A percentile compares a stretch with the other conserved stretches of the same genome.
Evolutionary conservation across 2,329 filamentous ascomycete species (phyloP).

Genomic region (Verruconis gallopava): DNA sequence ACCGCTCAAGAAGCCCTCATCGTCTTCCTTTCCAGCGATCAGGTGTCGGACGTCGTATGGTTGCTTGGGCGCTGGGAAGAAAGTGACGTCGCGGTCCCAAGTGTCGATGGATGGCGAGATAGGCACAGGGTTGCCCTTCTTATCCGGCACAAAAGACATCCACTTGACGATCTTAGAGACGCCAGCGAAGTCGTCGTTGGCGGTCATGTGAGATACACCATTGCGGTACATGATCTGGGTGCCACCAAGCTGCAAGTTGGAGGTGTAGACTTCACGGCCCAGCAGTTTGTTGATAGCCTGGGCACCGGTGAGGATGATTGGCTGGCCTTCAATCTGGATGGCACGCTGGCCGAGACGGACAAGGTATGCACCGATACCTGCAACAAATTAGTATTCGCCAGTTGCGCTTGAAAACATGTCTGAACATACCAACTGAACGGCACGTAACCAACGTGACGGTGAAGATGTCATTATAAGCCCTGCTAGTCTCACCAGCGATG

Average conservation of each 20-base stretch:
- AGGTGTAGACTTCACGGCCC: conserved; percentile 96
- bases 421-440: conserved; percentile 68
- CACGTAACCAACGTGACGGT: conserved; percentile 96
- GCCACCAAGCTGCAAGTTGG: conserved; percentile 95
- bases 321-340: conserved; percentile 96
- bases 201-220: conserved; percentile 98
- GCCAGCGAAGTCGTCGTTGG: conserved; percentile 93
- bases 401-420: no score
- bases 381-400: conserved; percentile 28
- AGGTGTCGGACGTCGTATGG: conserved; percentile 89
- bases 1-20: conserved; percentile 75
- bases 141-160: conserved; percentile 94
- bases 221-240: conserved; percentile 99
- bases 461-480: conserved; percentile 97
- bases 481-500: conserved; percentile 92
- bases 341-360: conserved; percentile 96
- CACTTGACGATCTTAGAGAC: conserved; percentile 96
- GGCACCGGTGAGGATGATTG: conserved; percentile 95
- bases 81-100: conserved; percentile 89
- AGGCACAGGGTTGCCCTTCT: conserved; percentile 85
- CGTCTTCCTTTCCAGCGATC: conserved; percentile 76
- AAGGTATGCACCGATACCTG: conserved; percentile 92
- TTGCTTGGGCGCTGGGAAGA: conserved; percentile 67
- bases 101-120: conserved; percentile 72
- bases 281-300: conserved; percentile 96